Base-by-base conservation (phyloP, 2,329 filamentous ascomycete genomes). In the Akanthomyces lecanii region DNA sequence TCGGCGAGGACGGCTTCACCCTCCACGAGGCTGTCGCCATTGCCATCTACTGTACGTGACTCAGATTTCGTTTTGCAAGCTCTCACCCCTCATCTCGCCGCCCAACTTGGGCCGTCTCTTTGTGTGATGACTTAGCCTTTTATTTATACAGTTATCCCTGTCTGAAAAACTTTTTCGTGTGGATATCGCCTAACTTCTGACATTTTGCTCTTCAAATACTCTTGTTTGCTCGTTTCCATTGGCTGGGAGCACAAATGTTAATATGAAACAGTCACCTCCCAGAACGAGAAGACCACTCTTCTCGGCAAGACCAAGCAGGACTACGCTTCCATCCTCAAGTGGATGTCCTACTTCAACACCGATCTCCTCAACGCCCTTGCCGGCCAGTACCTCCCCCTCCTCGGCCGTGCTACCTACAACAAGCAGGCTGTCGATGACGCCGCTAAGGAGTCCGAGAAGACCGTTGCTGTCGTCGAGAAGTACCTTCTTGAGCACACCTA, bases 251-350 rank as follows among this genome's bases (percentile, higher is more conserved):
- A 67, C 67, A 68, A 64, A 61, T 63, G 69, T 75, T 79, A 71
- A 79, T 72, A 63, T 36, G 69, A 64, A 65, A 66, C 75, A 98
- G 95, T 99, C 77, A 92, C 95, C 74, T 98, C 95, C 72, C 95
- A 99, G 84, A 99, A 99, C 80, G 95, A 98, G 89, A 98, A 98
- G 90, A 99, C 95, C 73, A 96, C 92, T 71, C 92, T 99, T 70
- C 88, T 99, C 73, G 95, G 95, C 76, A 98, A 98, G 89, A 99
- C 93, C 82, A 99, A 99, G 90, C 94, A 99, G 85, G 95, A 99
- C 78, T 94, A 98, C 80, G 95, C 95, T 72, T 93, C 93, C 71
- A 99, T 99, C 79, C 85, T 99, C 77, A 91, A 90, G 81, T 99
- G 95, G 95, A 88, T 97, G 89, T 98, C 94, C 69, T 98, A 89